Percentiles rank a stretch among this genome's conserved stretches.
Conservation (phyloP, 2,329 filamentous ascomycete species). For the Tolypocladium ophioglossoides region DNA sequence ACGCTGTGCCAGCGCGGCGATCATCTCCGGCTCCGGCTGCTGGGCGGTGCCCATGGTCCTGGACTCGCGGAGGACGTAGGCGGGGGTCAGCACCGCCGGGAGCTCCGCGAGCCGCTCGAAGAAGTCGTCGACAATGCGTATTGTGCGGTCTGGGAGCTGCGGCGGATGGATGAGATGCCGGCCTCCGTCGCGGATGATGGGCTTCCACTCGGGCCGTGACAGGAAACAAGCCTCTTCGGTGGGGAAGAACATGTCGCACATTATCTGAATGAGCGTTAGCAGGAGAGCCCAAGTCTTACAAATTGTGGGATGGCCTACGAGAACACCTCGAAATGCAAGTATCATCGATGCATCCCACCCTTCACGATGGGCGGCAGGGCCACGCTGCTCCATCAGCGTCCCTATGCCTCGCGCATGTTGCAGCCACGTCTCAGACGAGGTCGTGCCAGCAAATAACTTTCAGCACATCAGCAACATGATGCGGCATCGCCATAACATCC, state of each 20-base stretch:
- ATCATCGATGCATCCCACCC: constrained; percentile 27
- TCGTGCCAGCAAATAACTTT: constrained; percentile 32
- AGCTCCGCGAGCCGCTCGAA: constrained; percentile 22
- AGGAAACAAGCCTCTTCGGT: constrained; percentile 24
- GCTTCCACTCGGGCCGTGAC: constrained; percentile 23
- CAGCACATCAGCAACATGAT: constrained; percentile 3
- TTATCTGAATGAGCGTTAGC: constrained; percentile 16
- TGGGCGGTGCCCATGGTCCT: constrained; percentile 6
- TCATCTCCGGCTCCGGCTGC: constrained; percentile 16
- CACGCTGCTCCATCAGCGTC: constrained; percentile 27
- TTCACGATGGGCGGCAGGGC: constrained; percentile 21
- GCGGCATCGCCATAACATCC: not conserved
- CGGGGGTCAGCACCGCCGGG: constrained; percentile 19
- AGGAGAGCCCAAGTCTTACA: too few species aligned
- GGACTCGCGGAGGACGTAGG: constrained; percentile 20
- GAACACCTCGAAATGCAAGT: constrained; percentile 24
- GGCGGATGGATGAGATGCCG: constrained; percentile 15
- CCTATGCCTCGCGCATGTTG: constrained; percentile 27
- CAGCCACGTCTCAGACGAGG: constrained; percentile 23
- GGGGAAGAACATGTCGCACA: constrained; percentile 27
- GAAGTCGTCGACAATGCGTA: constrained; percentile 20
- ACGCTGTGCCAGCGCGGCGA: constrained; percentile 16
- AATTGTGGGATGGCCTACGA: constrained; percentile 8
- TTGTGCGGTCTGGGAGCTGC: constrained; percentile 10
- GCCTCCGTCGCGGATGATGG: constrained; percentile 16